Evolutionary conservation across 176 grass and related monocot species (phyloP).

Genomic region (Oryza glumipatula): DNA sequence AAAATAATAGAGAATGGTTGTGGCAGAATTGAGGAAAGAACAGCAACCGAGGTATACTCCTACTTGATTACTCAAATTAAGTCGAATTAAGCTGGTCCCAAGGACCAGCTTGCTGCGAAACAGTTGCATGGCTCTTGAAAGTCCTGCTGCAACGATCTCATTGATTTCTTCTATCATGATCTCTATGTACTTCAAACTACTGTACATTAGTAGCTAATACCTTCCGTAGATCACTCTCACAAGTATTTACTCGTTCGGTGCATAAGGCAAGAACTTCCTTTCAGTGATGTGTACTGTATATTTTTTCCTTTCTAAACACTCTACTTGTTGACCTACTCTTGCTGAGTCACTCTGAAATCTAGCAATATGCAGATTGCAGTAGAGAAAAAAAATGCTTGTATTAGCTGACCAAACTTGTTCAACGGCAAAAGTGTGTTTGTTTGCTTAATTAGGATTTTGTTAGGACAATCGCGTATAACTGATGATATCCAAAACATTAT

Average conservation of each 20-base stretch:
- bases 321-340: conserved; percentile 14
- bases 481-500: not conserved
- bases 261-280: not conserved
- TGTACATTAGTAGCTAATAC: not conserved
- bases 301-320: not conserved
- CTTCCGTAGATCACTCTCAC: not conserved
- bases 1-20: not conserved
- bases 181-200: not conserved
- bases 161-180: not conserved
- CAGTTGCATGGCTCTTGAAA: not conserved
- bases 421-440: not conserved
- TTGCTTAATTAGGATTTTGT: not conserved
- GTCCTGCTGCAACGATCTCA: not conserved
- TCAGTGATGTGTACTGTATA: not conserved
- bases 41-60: not conserved
- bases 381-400: not conserved
- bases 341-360: not conserved
- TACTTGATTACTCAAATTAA: not conserved
- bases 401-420: conserved; percentile 11
- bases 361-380: not conserved
- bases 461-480: not conserved
- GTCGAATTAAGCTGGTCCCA: not conserved
- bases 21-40: not conserved
- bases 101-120: conserved; percentile 1
- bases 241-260: too few species aligned